Conservation (phyloP, 208 protist genomes). For the Acanthamoeba culbertsoni region DNA sequence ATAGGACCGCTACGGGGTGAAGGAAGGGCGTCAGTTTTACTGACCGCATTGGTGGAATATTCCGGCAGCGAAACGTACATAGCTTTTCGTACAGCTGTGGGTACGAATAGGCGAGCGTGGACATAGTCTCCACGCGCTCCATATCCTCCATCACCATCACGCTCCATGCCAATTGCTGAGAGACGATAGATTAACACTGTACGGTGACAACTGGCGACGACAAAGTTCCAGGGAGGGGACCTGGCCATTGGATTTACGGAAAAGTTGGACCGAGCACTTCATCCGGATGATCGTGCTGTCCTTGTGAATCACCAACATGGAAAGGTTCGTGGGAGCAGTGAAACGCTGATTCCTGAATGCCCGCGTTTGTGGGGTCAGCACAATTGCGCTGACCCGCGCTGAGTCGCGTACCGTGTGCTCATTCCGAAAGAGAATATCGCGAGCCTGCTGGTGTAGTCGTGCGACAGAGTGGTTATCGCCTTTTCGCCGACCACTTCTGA, state of each 20-base stretch:
- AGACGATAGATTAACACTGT: background rate
- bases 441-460: background rate
- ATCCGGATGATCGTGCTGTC: background rate
- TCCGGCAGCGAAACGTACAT: background rate
- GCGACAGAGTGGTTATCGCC: background rate
- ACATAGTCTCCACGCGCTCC: background rate
- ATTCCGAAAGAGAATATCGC: background rate
- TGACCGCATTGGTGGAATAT: background rate
- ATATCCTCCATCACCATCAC: background rate
- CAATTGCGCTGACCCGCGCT: background rate
- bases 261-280: background rate
- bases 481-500: background rate
- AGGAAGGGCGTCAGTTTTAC: background rate
- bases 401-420: background rate
- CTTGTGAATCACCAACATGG: background rate
- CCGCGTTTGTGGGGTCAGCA: background rate
- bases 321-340: background rate
- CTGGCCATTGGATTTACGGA: background rate
- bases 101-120: background rate
- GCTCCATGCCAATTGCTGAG: background rate
- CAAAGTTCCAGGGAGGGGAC: background rate
- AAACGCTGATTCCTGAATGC: background rate
- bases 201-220: background rate
- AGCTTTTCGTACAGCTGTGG: background rate
- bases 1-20: background rate